These are phyloP conservation scores for Hypoxylon intermedium DNA, from an alignment of 495 filamentous ascomycete species.

Conservation along the genomic window DNA sequence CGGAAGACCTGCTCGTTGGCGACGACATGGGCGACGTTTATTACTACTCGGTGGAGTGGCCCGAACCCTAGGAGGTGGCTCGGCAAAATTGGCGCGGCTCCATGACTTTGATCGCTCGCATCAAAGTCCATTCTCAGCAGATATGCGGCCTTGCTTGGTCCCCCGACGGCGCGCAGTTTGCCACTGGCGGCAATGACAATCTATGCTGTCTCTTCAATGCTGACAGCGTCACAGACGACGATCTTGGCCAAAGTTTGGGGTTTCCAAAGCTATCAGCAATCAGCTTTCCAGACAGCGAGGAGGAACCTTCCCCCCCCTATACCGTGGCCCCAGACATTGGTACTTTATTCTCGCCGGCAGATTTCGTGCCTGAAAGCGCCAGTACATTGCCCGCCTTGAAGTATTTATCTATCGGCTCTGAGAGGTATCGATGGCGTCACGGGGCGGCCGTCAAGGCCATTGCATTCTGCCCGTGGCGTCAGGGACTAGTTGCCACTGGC, in stretches of 20 bases:
- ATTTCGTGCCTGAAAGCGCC: neutral
- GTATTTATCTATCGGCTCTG: constrained; percentile 54
- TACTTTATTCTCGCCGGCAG: neutral
- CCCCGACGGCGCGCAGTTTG: constrained; percentile 74
- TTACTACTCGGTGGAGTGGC: constrained; percentile 92
- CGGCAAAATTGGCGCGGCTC: constrained; percentile 73
- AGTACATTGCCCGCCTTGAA: constrained; percentile 26
- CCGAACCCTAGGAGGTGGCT: constrained; percentile 61
- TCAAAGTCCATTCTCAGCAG: constrained; percentile 84
- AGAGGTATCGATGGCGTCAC: constrained; percentile 78
- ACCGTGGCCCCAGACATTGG: constrained; percentile 23
- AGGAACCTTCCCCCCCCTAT: neutral
- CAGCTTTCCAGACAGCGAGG: neutral
- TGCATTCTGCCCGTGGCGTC: constrained; percentile 95
- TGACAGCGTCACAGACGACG: constrained; percentile 59
- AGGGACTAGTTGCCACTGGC: constrained; percentile 85
- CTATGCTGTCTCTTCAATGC: constrained; percentile 81
- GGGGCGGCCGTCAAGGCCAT: constrained; percentile 94
- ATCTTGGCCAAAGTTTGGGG: constrained; percentile 7
- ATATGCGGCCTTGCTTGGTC: constrained; percentile 95
- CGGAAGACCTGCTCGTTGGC: constrained; percentile 86
- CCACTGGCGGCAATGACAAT: constrained; percentile 93
- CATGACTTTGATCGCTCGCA: constrained; percentile 77
- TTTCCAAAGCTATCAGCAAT: constrained; percentile 2
- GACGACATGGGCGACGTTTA: constrained; percentile 87